These are phyloP conservation scores for Clitopilus passeckerianus DNA, from an alignment of 768 basidiomycete genomes.

Conservation along the genomic window DNA sequence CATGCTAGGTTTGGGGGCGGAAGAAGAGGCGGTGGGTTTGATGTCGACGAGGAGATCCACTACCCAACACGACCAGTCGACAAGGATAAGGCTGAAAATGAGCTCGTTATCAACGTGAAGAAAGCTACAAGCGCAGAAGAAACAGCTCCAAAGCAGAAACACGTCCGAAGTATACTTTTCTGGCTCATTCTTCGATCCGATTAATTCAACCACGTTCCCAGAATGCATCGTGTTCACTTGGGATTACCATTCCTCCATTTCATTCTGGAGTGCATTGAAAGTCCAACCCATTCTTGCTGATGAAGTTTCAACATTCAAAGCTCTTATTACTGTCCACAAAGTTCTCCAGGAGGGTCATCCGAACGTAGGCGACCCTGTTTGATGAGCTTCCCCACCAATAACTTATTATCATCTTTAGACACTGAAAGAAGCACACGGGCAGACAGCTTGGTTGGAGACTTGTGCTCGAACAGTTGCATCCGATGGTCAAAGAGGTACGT, in stretches of 20 bases:
- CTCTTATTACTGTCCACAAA: slow-evolving; percentile 96
- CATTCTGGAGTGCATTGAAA: slow-evolving; percentile 95
- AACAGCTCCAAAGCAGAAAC: slow-evolving; percentile 97
- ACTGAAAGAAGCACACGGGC: slow-evolving; percentile 93
- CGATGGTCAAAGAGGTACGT: slow-evolving; percentile 71
- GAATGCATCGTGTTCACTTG: slow-evolving; percentile 99
- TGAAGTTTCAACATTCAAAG: slow-evolving; percentile 98
- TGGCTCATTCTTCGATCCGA: slow-evolving; percentile 1
- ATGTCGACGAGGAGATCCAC: slow-evolving; percentile 81
- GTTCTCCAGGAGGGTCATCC: slow-evolving; percentile 97
- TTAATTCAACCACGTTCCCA: slow-evolving; percentile 26
- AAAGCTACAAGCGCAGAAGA: slow-evolving; percentile 97
- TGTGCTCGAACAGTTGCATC: slow-evolving; percentile 84
- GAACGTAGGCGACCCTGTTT: slow-evolving; percentile 45
- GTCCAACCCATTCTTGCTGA: slow-evolving; percentile 97
- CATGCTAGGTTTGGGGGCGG: slow-evolving; percentile 35
- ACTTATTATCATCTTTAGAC: slow-evolving; percentile 36
- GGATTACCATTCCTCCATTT: slow-evolving; percentile 97
- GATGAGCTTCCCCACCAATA: slow-evolving; percentile 1
- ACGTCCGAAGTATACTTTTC: slow-evolving; percentile 83
- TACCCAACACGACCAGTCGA: slow-evolving; percentile 97
- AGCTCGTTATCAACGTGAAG: slow-evolving; percentile 93
- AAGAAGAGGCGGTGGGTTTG: slow-evolving; percentile 41
- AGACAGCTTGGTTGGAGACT: slow-evolving; percentile 97
- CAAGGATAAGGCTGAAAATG: slow-evolving; percentile 96